Conservation (phyloP, 768 basidiomycete genomes). For the Tulasnella sp. region DNA sequence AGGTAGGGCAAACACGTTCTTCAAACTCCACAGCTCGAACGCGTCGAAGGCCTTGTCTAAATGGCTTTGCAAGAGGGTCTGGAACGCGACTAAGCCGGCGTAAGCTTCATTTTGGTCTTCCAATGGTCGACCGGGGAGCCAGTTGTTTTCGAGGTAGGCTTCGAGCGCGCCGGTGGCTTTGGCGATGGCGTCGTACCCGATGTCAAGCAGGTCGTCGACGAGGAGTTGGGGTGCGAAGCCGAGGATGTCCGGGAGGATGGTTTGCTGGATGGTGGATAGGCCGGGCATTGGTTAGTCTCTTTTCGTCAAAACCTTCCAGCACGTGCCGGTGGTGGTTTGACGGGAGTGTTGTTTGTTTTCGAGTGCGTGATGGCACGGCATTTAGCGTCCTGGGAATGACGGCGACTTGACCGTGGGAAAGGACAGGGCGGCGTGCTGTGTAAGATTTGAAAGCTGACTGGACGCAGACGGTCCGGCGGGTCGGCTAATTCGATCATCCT, state of each 20-base stretch:
- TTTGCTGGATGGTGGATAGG: background rate
- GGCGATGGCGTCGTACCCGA: conserved; percentile 65
- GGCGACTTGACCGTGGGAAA: background rate
- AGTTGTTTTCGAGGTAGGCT: conserved; percentile 3
- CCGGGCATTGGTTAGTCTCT: background rate
- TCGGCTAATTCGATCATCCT: background rate
- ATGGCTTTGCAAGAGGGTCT: conserved; percentile 79
- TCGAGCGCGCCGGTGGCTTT: conserved; percentile 63
- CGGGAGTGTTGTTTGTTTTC: background rate
- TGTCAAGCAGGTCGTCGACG: conserved; percentile 78
- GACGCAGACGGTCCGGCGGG: background rate
- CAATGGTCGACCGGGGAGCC: background rate
- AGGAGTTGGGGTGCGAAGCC: conserved; percentile 77
- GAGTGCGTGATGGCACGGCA: background rate
- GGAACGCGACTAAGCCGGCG: conserved; percentile 74
- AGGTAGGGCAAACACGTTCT: conserved; percentile 62
- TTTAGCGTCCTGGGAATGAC: background rate
- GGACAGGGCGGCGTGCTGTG: background rate
- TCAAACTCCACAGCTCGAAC: conserved; percentile 79
- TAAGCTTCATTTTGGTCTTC: conserved; percentile 36
- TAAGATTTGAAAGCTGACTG: background rate
- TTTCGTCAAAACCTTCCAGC: no score
- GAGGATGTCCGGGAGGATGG: conserved; percentile 43
- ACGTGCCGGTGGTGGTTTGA: no score
- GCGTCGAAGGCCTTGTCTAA: conserved; percentile 86